Base-by-base conservation (phyloP, 1,139 yeast species). In the Sporopachydermia cereana region DNA sequence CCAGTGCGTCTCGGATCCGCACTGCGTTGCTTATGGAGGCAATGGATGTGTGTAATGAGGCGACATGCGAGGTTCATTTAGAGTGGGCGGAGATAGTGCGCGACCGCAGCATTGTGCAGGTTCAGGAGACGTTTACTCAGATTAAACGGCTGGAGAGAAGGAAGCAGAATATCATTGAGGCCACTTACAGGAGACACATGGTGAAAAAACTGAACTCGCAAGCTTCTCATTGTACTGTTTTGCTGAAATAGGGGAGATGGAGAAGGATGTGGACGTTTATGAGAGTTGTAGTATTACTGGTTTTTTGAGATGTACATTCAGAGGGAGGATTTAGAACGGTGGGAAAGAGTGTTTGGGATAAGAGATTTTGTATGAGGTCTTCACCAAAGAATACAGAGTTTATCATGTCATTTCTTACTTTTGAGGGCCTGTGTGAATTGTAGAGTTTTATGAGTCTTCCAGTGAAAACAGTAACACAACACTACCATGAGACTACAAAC, bases 271-370 rank as follows among this genome's bases (percentile, higher is more conserved):
- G n/a, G n/a, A n/a, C n/a, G n/a, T n/a, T n/a, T n/a, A n/a, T n/a
- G n/a, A n/a, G n/a, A n/a, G n/a, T n/a, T n/a, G n/a, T 17, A 3
- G 43, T 29, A 17, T 31, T 21, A 3, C 12, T 41, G n/a, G 27
- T 20, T 24, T 41, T 39, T 14, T 23, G 24, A 41, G 41, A 21
- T 22, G 42, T 16, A 30, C 46, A 14, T 30, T 34, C 34, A 36
- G 41, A 36, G 43, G 24, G 27, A 21, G 18, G 22, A 16, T 25
- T 41, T 7, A 12, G 20, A 2, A 34, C 17, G 27, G 20, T 29
- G 12, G 34, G 21, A 18, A 21, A 41, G 27, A 27, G 34, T 14
- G 22, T 41, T 16, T n/a, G n/a, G n/a, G n/a, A n/a, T n/a, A n/a
- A n/a, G n/a, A n/a, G n/a, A n/a, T n/a, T n/a, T n/a, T n/a, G n/a